Conservation (phyloP, 1,139 yeast species). For the Nakaseomyces nivariensis region DNA sequence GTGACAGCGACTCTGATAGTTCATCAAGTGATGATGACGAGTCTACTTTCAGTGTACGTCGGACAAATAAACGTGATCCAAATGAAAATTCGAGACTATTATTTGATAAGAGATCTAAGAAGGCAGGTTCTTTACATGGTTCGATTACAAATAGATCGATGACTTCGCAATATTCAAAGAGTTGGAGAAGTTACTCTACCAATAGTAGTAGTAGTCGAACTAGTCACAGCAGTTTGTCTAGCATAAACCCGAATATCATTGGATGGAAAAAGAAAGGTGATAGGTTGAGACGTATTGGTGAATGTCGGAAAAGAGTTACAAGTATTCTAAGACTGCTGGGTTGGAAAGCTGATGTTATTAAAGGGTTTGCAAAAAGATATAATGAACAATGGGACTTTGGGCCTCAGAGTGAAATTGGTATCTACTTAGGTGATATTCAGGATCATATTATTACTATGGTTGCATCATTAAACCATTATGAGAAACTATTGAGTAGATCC, state of each 20-base stretch:
- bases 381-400: slow-evolving; percentile 74
- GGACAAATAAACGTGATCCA: slow-evolving; percentile 12
- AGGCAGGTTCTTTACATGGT: slow-evolving; percentile 3
- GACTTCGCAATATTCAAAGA: background rate
- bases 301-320: slow-evolving; percentile 91
- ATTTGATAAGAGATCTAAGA: background rate
- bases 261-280: slow-evolving; percentile 92
- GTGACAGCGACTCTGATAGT: slow-evolving; percentile 33
- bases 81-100: background rate
- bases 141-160: slow-evolving; percentile 18
- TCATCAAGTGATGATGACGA: slow-evolving; percentile 27
- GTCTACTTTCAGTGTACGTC: slow-evolving; percentile 6
- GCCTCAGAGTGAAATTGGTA: slow-evolving; percentile 69
- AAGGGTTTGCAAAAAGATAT: slow-evolving; percentile 86
- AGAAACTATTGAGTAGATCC: slow-evolving; percentile 81
- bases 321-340: slow-evolving; percentile 74
- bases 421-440: slow-evolving; percentile 89
- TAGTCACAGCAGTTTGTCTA: slow-evolving; percentile 36
- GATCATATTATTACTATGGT: slow-evolving; percentile 95
- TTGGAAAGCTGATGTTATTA: slow-evolving; percentile 91
- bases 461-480: slow-evolving; percentile 86
- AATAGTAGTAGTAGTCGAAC: slow-evolving; percentile 23
- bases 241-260: slow-evolving; percentile 38
- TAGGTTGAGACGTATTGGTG: slow-evolving; percentile 90
- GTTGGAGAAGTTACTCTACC: background rate